Base-by-base conservation (phyloP, 1,284 basidiomycete species). In the Cutaneotrichosporon mucoides region DNA sequence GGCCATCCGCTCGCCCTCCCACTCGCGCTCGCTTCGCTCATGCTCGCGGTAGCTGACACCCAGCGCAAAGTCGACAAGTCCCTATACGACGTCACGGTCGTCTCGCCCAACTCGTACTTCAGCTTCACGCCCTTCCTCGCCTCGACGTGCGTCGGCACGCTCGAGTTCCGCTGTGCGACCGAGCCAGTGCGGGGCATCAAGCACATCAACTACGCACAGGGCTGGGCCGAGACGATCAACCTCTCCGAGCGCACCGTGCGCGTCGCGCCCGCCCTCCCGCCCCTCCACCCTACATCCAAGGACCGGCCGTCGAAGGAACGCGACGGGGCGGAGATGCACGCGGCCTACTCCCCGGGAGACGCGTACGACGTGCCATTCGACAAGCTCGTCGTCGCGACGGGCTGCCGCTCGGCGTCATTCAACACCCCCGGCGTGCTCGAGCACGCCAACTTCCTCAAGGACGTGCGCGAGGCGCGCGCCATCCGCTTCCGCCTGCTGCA, bases 81-180 rank as follows among this genome's bases (percentile, higher is more conserved):
- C 24, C 54, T 68, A 4, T 76, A 75, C 46, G 70, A 75, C 55
- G 85, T 89, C 9, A 86, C 84, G 0, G 76, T 90, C 46, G 71
- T 92, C 42, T 88, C 88, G 1, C 88, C 89, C 0, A 87, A 82
- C 55, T 85, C 85, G 37, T 87, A 89, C 73, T 91, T 92, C 79
- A 89, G 89, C 68, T 91, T 91, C 71, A 92, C 89, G 0, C 89
- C 89, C 0, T 77, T 92, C 41, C 80, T 90, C 11, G 88, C 88
- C 0, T 82, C 86, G 47, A 87, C 86, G 60, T 84, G 88, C 1
- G 89, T 91, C 35, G 90, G 90, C 6, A 91, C 90, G 1, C 79
- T 92, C 51, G 89, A 92, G 66, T 90, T 88, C 68, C 81, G 89
- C 38, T 86, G 86, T 65, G 88, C 88, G 0, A 81, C 91, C 36